Percentiles rank a stretch among this genome's conserved stretches.
phyloP scores from a whole-genome alignment of 2,329 filamentous ascomycete species.

The Thelonectria olida region DNA sequence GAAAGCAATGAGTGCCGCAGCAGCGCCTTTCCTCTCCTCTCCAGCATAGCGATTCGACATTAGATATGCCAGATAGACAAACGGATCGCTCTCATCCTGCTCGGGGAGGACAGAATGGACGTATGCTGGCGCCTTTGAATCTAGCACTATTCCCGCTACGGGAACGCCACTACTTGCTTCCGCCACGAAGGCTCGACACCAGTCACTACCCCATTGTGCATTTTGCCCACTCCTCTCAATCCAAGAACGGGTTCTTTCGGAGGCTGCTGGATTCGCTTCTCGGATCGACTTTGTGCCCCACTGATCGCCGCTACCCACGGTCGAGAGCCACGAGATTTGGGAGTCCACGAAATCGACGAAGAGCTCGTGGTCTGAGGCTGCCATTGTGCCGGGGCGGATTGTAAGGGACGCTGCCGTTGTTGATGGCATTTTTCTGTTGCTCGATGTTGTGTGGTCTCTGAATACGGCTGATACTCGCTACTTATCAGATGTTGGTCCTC shows the following conservation, averaged over 20 bases:
- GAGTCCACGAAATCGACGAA: not conserved
- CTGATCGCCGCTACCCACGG: not conserved
- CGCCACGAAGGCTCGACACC: too few relatives aligned
- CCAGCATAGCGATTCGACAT: not conserved
- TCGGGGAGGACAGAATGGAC: not conserved
- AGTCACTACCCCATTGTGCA: not conserved
- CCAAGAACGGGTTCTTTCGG: not conserved
- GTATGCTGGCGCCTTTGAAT: not conserved
- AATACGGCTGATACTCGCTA: not conserved
- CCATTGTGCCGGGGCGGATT: not conserved
- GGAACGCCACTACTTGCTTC: not conserved
- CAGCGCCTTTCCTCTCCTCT: not conserved
- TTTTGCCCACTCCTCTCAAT: not conserved
- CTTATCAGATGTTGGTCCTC: too few relatives aligned
- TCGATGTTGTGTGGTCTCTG: not conserved
- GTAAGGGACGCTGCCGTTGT: not conserved
- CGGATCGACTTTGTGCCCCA: not conserved
- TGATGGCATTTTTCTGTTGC: not conserved
- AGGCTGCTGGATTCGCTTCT: not conserved
- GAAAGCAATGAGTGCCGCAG: too few relatives aligned
- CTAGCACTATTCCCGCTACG: not conserved
- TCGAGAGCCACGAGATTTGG: not conserved
- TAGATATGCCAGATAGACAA: not conserved
- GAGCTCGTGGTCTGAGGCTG: not conserved
- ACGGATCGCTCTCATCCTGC: not conserved